Evolutionary conservation across 148 eudicot genomes (phyloP).

Genomic region (Hydrangea macrophylla): DNA sequence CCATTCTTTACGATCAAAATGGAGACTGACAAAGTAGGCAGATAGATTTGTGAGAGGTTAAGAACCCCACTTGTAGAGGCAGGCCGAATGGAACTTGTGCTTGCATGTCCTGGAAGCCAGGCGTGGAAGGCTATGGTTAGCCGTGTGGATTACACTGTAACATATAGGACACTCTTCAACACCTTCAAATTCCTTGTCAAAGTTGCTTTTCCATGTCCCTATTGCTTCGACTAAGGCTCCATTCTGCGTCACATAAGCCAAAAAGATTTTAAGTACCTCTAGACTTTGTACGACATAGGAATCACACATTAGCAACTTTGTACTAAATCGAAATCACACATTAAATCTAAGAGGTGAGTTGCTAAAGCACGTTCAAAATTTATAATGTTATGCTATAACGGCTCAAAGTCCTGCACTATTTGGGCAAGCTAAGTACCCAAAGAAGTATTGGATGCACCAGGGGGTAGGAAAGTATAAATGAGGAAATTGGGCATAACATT

Average conservation of each 20-base stretch:
- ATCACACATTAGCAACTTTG: too few relatives aligned
- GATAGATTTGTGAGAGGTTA: slow-evolving; percentile 90
- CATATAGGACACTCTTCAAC: slow-evolving; percentile 98
- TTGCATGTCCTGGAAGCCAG: slow-evolving; percentile 97
- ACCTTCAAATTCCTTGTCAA: slow-evolving; percentile 97
- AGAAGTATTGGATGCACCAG: neutral
- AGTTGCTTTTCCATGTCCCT: slow-evolving; percentile 85
- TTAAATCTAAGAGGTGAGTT: too few relatives aligned
- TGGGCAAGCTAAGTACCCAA: neutral
- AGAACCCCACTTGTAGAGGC: slow-evolving; percentile 97
- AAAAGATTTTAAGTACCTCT: neutral
- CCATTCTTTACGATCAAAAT: slow-evolving; percentile 34
- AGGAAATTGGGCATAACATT: neutral
- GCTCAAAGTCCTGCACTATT: neutral
- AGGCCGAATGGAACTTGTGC: slow-evolving; percentile 93
- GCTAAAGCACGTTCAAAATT: too few relatives aligned
- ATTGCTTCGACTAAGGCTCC: slow-evolving; percentile 98
- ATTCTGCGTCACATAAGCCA: slow-evolving; percentile 43
- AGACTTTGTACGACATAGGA: too few relatives aligned
- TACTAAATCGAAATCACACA: too few relatives aligned
- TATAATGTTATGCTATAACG: neutral
- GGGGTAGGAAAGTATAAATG: neutral
- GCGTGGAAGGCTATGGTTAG: slow-evolving; percentile 84
- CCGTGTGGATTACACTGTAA: slow-evolving; percentile 92
- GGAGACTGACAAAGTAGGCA: slow-evolving; percentile 99